phyloP scores from a whole-genome alignment of 257 asterid species.

The Solanum sparsipilum region DNA sequence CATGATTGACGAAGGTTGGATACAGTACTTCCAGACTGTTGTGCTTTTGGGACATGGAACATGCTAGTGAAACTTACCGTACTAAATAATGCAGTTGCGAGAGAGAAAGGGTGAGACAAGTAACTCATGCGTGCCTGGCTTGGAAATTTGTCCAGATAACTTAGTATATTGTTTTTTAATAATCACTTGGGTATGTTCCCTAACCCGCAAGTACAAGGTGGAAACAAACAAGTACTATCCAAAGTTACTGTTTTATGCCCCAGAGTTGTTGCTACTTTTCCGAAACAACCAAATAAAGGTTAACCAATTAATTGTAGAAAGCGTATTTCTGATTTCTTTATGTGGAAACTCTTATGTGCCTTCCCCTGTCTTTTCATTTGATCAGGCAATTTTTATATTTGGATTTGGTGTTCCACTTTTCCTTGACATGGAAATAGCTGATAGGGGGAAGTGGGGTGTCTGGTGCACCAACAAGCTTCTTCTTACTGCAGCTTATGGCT shows the following conservation, averaged over 20 bases:
- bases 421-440: slow-evolving; percentile 31
- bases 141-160: background rate
- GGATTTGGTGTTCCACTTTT: slow-evolving; percentile 72
- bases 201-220: background rate
- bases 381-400: slow-evolving; percentile 63
- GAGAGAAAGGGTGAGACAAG: background rate
- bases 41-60: background rate
- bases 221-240: background rate
- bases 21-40: background rate
- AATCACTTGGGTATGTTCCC: background rate
- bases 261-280: background rate
- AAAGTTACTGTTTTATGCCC: background rate
- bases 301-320: background rate
- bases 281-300: background rate
- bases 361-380: background rate
- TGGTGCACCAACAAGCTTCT: slow-evolving; percentile 44
- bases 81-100: background rate
- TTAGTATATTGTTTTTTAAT: background rate
- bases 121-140: background rate
- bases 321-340: background rate
- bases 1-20: background rate
- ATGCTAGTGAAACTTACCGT: background rate
- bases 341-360: background rate
- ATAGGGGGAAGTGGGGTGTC: slow-evolving; percentile 66
- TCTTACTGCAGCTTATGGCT: slow-evolving; percentile 59